Evolutionary conservation across 179 eudicot genomes (phyloP), one percentile per base, ranked within the genome.

Genomic region (Beta lomatogona): DNA sequence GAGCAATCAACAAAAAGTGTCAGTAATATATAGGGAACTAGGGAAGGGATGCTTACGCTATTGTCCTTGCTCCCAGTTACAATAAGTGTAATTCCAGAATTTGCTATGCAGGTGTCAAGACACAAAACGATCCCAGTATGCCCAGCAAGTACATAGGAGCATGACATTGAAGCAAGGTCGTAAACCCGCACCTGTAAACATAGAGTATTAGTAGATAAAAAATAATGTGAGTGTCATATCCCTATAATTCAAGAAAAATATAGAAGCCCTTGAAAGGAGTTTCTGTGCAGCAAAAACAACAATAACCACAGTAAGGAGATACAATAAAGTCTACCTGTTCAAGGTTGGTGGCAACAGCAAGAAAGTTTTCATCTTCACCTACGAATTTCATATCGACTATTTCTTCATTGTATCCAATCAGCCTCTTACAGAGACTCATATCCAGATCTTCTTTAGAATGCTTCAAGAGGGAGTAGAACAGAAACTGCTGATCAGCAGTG

Each of bases 41-140:
- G 13, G 65, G 68, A 69, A 16, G 59, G 76, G 68, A 65, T 77
- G 82, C 94, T 92, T 83, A 97, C 99, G 83, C 78, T 93, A 73
- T 93, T 94, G 86, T 97, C 99, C 87, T 94, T 97, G 95, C 99
- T 97, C 82, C 99, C 98, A 2, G 99, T 93, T 55, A 90, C 98
- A 72, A 97, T 87, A 71, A 93, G 90, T 18, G 93, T 84, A 84
- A 77, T 90, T 82, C 97, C 97, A 78, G 92, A 86, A 82, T 83
- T 89, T 79, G 91, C 44, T 60, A 85, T 77, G 82, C 94, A 93
- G 66, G 97, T 94, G 84, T 97, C 98, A 77, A 97, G 93, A 88
- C 97, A 91, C 73, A 94, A 79, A 86, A 97, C 86, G 79, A 90
- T 89, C 83, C 92, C 95, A 5, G 92, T 92, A 77, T 97, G 99